phyloP scores from a whole-genome alignment of 345 rosid species.

The Arabidopsis arenosa region DNA sequence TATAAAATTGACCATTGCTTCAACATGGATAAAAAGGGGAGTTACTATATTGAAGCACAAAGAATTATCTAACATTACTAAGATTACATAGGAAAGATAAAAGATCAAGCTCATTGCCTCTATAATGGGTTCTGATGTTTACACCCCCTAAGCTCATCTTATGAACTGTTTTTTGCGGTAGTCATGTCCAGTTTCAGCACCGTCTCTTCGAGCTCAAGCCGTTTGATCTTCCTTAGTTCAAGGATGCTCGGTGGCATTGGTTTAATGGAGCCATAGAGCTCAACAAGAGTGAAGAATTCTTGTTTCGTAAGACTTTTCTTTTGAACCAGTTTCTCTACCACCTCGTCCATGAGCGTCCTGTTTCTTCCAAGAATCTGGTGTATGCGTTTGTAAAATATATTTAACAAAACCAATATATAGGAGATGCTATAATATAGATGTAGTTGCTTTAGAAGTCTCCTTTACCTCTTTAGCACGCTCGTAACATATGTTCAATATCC shows the following conservation, averaged over 20 bases:
- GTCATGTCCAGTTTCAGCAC: conserved; percentile 48
- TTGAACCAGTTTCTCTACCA: conserved; percentile 66
- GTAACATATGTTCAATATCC: conserved; percentile 68
- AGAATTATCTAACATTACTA: conserved; percentile 30
- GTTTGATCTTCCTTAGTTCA: conserved; percentile 68
- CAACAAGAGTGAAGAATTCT: conserved; percentile 70
- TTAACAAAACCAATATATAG: conserved; percentile 1
- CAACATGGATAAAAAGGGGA: not conserved
- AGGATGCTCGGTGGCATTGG: conserved; percentile 68
- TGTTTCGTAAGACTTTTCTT: conserved; percentile 81
- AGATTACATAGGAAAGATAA: conserved; percentile 7
- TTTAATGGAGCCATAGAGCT: conserved; percentile 64
- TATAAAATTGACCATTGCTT: not conserved
- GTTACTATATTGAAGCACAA: not conserved
- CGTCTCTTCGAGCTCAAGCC: conserved; percentile 58
- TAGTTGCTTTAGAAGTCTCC: not conserved
- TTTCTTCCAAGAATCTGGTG: conserved; percentile 53
- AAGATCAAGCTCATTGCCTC: conserved; percentile 15
- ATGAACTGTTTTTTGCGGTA: conserved; percentile 31
- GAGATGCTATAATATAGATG: not conserved
- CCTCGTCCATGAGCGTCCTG: conserved; percentile 68
- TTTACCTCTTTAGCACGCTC: conserved; percentile 84
- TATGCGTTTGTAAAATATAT: conserved; percentile 1
- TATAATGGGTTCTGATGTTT: not conserved
- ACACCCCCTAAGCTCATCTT: not conserved